Percentiles rank a stretch among this genome's conserved stretches.
Evolutionary conservation across 108 stramenopile genomes (phyloP).

Genomic region (Hondaea fermentalgiana): DNA sequence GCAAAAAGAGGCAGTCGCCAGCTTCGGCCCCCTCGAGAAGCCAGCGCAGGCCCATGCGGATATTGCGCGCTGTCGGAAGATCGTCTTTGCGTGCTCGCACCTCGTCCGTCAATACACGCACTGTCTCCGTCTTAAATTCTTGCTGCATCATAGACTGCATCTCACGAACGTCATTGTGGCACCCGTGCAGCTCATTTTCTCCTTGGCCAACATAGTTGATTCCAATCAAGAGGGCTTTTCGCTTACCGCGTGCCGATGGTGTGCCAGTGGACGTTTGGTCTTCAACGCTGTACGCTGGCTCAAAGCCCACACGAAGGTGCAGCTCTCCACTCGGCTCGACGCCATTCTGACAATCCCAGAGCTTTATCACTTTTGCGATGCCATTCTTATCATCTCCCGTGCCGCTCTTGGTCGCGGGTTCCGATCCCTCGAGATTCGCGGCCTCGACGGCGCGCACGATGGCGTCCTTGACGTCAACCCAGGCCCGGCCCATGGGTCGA

Average conservation of each 20-base stretch:
- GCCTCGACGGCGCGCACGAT: background rate
- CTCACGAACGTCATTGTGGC: slow-evolving; percentile 76
- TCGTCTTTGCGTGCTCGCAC: slow-evolving; percentile 15
- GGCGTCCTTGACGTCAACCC: background rate
- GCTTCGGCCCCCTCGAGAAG: slow-evolving; percentile 59
- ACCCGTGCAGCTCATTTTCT: slow-evolving; percentile 65
- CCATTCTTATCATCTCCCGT: background rate
- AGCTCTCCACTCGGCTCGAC: background rate
- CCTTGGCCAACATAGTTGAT: slow-evolving; percentile 79
- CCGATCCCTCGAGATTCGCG: background rate
- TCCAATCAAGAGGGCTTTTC: slow-evolving; percentile 65
- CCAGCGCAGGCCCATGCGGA: slow-evolving; percentile 61
- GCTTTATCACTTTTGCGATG: background rate
- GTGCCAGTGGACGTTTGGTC: background rate
- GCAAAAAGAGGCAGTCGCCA: slow-evolving; percentile 57
- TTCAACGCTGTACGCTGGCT: background rate
- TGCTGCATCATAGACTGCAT: slow-evolving; percentile 64
- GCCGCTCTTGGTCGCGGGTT: background rate
- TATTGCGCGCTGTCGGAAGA: slow-evolving; percentile 51
- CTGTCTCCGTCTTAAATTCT: slow-evolving; percentile 62
- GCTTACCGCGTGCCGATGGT: background rate
- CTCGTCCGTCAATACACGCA: slow-evolving; percentile 83
- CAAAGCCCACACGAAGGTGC: background rate
- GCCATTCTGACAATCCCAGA: background rate
- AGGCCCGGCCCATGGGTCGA: background rate